These are phyloP conservation scores for Amanita rimosa DNA, from an alignment of 768 basidiomycete genomes.

Conservation along the genomic window DNA sequence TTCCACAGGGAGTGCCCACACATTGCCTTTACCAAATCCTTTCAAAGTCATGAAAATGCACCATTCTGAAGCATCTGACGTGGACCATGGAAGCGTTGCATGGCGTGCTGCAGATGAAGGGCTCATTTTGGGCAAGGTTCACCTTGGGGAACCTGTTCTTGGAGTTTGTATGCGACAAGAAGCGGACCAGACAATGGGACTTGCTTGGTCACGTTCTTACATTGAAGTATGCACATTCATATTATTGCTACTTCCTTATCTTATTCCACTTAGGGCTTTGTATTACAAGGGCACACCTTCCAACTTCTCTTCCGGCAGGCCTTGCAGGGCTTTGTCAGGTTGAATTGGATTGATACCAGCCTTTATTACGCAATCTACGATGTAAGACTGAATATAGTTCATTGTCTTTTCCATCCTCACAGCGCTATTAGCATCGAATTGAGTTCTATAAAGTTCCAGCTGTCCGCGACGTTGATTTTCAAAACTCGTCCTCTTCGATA, in stretches of 20 bases:
- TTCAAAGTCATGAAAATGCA: constrained; percentile 44
- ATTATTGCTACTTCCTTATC: not conserved
- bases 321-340: constrained; percentile 17
- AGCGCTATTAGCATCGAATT: constrained; percentile 23
- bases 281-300: constrained; percentile 19
- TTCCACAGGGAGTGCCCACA: constrained; percentile 13
- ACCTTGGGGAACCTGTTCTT: constrained; percentile 14
- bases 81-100: constrained; percentile 6
- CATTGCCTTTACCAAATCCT: constrained; percentile 45
- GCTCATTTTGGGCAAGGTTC: constrained; percentile 21
- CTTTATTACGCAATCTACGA: constrained; percentile 28
- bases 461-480: constrained; percentile 17
- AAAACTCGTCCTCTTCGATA: not conserved
- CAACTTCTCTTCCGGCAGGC: constrained; percentile 18
- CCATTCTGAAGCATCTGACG: constrained; percentile 29
- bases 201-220: constrained; percentile 37
- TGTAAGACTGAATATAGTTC: constrained; percentile 15
- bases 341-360: constrained; percentile 27
- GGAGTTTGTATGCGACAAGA: constrained; percentile 13
- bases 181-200: constrained; percentile 13
- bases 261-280: constrained; percentile 22
- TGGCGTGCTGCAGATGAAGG: constrained; percentile 17
- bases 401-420: not conserved
- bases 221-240: constrained; percentile 22
- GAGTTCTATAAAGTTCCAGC: constrained; percentile 24